A percentile compares a stretch with the other conserved stretches of the same genome.
These are phyloP conservation scores for Diaporthe ampelina DNA, from an alignment of 2,329 filamentous ascomycete species.

Conservation along the genomic window DNA sequence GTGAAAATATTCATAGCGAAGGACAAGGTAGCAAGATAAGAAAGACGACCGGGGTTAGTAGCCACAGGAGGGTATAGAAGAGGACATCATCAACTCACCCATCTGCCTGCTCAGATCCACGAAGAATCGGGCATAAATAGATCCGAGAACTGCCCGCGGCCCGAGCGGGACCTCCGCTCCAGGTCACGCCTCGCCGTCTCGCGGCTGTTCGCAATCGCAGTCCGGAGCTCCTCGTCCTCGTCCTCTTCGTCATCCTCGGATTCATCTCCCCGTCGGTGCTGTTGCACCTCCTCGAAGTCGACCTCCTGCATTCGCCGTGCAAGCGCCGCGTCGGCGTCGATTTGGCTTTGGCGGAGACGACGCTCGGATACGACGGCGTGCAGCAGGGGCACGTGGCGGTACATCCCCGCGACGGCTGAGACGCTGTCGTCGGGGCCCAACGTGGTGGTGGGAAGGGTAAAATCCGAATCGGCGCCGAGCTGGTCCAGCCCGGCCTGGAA, in stretches of 20 bases:
- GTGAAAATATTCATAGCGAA: background rate
- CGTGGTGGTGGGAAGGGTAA: background rate
- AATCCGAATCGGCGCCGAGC: background rate
- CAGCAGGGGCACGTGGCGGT: background rate
- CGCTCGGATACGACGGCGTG: background rate
- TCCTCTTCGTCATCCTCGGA: constrained; percentile 5
- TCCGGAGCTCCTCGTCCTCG: background rate
- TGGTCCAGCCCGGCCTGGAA: constrained; percentile 26
- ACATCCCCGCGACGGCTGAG: constrained; percentile 17
- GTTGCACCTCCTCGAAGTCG: background rate
- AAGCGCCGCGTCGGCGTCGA: constrained; percentile 11
- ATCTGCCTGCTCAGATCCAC: background rate
- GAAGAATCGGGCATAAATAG: background rate
- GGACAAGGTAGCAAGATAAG: background rate
- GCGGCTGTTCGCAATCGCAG: background rate
- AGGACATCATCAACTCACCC: background rate
- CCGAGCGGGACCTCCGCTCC: background rate
- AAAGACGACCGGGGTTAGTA: background rate
- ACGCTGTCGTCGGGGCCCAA: constrained; percentile 24
- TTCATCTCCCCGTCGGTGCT: background rate
- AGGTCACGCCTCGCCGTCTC: background rate
- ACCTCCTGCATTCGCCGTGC: constrained; percentile 15
- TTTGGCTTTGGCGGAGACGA: background rate
- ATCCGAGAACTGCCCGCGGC: background rate
- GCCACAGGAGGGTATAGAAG: background rate